Base-by-base conservation (phyloP, 805 yeast genomes). In the Candida ficus region DNA sequence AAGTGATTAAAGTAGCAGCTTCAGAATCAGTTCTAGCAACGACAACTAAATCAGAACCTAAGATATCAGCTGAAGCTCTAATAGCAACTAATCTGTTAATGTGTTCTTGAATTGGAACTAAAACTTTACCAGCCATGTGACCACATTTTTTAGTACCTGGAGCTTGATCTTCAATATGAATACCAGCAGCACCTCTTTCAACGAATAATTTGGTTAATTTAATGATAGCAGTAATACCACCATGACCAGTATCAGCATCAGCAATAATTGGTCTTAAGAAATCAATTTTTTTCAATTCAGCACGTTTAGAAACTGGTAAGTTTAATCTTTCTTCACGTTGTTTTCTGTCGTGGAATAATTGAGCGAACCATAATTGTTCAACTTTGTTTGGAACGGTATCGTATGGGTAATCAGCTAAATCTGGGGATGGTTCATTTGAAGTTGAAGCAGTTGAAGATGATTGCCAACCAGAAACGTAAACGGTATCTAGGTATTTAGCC, bases 101-200 rank as follows among this genome's bases (percentile, higher is more conserved):
- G 68, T 91, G 98, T 71, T 91, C 98, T 68, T 89, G 96, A 45
- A 89, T 93, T 48, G 98, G 98, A 48, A 91, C 96, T 53, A 91
- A 78, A 39, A 93, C 97, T 67, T 93, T 88, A 56, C 98, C 98
- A 52, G 95, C 97, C 98, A 91, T 91, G 68, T 91, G 98, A 46
- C 98, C 98, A 71, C 98, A 91, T 71, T 91, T 91, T 68, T 91
- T 91, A 56, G 97, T 91, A 57, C 97, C 96, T 41, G 98, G 96
- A 41, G 97, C 96, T 75, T 91, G 98, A 68, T 91, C 98, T 71
- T 91, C 99, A 62, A 91, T 89, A 64, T 91, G 99, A 57, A 91
- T 89, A 61, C 98, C 98, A 44, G 98, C 97, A 42, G 98, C 99
- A 66, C 98, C 98, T 58, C 95, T 80, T 71, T 91, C 98, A 55